Base-by-base conservation (phyloP, 169 alveolate genomes). In the Plasmodium knowlesi region DNA sequence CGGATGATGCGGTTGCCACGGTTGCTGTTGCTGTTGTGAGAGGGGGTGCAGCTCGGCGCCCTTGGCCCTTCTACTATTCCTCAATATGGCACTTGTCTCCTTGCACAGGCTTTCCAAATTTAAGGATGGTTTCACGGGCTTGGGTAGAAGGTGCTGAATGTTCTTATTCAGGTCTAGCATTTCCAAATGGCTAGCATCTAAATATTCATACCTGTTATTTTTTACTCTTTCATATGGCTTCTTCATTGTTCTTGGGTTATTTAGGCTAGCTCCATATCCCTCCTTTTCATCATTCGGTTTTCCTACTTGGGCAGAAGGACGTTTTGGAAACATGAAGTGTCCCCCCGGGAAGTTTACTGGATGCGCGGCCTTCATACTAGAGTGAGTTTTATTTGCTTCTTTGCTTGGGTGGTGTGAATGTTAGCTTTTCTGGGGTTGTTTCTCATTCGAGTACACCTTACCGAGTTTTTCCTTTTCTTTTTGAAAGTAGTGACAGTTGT, bases 131-230 rank as follows among this genome's bases (percentile, higher is more conserved):
- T 89, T 80, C 37, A 89, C 78, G 82, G 84, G 94, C 72, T 89
- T 89, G 50, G 94, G 94, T 16, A 89, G 70, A 14, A 89, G 54
- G 46, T 89, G 82, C 37, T 43, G 72, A 50, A 89, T 78, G 19
- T 89, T 78, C 72, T 89, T 89, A 74, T 89, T 89, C 53, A 89
- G 73, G 73, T 89, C 94, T 67, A 89, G 82, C 94, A 89, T 89
- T 89, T 89, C 89, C 83, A 89, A 89, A 71, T 89, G 94, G 19
- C 78, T 89, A 28, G 94, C 28, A 89, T 89, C 94, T 80, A 89
- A 89, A 89, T 79, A 89, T 78, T 89, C 83, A 76, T 79, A 89
- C 32, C 73, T 89, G 72, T 41, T 32, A 78, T 79, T 79, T 89
- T 25, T 79, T 43, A n/a, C 61, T 14, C 72, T n/a, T 30, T 28